phyloP scores from a whole-genome alignment of 108 stramenopile genomes.

The Nitzschia putrida region DNA sequence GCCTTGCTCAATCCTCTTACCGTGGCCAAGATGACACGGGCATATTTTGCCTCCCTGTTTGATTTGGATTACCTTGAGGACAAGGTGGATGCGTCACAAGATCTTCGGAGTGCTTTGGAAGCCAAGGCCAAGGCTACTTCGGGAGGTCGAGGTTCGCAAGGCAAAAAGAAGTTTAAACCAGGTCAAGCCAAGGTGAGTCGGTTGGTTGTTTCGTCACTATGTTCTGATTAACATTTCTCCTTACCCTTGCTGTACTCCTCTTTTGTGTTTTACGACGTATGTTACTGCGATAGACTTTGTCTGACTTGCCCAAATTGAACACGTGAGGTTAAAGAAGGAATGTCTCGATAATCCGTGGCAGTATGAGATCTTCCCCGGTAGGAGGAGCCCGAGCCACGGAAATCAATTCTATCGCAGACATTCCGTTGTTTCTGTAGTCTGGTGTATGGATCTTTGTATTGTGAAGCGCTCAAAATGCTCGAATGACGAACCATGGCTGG shows the following conservation, averaged over 20 bases:
- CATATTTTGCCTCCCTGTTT: conserved; percentile 69
- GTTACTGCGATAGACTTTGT: conserved; percentile 42
- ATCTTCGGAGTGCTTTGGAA: conserved; percentile 74
- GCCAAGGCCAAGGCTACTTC: conserved; percentile 68
- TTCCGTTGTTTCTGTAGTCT: no score
- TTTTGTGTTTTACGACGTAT: no score
- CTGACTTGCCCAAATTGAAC: conserved; percentile 80
- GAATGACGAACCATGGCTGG: no score
- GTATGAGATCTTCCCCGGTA: no score
- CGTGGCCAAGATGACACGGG: conserved; percentile 66
- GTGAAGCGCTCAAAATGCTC: no score
- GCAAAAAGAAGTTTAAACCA: conserved; percentile 74
- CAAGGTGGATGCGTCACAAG: conserved; percentile 54
- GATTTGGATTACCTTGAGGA: conserved; percentile 68
- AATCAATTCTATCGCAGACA: no score
- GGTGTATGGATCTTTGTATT: no score
- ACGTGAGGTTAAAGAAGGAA: conserved; percentile 87
- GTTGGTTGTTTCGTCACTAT: neutral
- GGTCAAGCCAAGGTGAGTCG: conserved; percentile 70
- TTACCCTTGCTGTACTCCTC: neutral
- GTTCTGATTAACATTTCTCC: neutral
- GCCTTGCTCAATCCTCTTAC: conserved; percentile 84
- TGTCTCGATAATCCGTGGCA: neutral
- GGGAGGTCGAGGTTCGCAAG: conserved; percentile 26
- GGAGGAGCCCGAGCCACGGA: no score